Evolutionary conservation across 345 rosid genomes (phyloP), one percentile per base, ranked within the genome.

Genomic region (Eucalyptus sp.): DNA sequence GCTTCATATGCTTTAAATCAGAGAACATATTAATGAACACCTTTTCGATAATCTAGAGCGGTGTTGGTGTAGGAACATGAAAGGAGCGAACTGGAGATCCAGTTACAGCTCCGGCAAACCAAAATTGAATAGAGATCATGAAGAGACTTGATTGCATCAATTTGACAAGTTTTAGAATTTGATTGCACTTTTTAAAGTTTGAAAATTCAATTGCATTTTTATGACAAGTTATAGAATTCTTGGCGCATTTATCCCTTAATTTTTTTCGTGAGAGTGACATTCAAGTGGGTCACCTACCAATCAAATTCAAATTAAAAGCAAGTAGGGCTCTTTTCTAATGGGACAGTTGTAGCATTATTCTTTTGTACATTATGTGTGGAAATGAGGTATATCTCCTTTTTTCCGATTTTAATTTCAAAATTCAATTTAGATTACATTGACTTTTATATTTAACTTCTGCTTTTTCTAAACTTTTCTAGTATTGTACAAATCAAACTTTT

Each of bases 211-310:
- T 51, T 51, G 54, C 4, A 17, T 51, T 51, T 51, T 51, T 51
- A 0, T 0, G 8, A 51, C 0, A 7, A 51, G 0, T 51, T 0
- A 0, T 17, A 7, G 56, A 51, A 51, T 0, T 51, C 0, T 51
- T 0, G 22, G 0, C 0, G 0, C 9, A 51, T 0, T 3, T 51
- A 51, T 7, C 56, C 22, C 22, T 51, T 17, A 51, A 17, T 51
- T 51, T 51, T 51, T 51, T 51, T 1, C 2, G 0, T 51, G 8
- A 48, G 50, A 49, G 50, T 49, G 50, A 49, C 50, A 49, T 49
- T 12, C 50, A 17, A 1, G 22, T 17, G 56, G 56, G 22, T 51
- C 9, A 51, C 1, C 56, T 51, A 17, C 54, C 22, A 17, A 51
- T 51, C 9, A 51, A 51, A 51, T 51, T 51, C 0, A 51, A 51